These are phyloP conservation scores for Botryotinia globosa DNA, from an alignment of 2,329 filamentous ascomycete genomes.

Conservation along the genomic window DNA sequence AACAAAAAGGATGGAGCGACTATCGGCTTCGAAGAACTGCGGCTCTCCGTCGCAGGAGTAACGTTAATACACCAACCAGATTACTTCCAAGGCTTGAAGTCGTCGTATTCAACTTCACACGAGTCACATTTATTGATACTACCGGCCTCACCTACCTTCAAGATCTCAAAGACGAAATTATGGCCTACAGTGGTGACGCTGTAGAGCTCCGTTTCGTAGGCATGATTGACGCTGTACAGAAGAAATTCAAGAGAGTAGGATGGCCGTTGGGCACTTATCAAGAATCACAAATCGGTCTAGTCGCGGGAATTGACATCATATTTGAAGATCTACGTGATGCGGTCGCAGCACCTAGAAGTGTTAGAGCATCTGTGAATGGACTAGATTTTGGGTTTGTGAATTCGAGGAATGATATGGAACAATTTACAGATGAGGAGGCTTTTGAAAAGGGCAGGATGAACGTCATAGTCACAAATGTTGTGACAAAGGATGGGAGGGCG, in stretches of 20 bases:
- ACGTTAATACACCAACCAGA: conserved; percentile 17
- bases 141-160: conserved; percentile 23
- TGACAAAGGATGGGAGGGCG: conserved; percentile 13
- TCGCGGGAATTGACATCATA: conserved; percentile 1
- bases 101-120: conserved; percentile 26
- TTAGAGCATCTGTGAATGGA: conserved; percentile 12
- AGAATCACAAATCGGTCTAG: conserved; percentile 17
- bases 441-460: background rate
- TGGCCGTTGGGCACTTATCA: conserved; percentile 8
- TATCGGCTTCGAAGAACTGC: conserved; percentile 3
- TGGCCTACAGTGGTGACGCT: conserved; percentile 23
- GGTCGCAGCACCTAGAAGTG: background rate
- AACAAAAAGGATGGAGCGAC: background rate
- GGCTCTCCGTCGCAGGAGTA: background rate
- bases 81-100: conserved; percentile 22
- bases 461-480: conserved; percentile 13
- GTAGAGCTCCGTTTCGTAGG: conserved; percentile 30
- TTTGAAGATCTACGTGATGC: conserved; percentile 17
- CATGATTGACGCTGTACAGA: conserved; percentile 21
- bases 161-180: conserved; percentile 23
- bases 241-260: conserved; percentile 22
- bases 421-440: conserved; percentile 2
- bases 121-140: conserved; percentile 27
- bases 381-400: conserved; percentile 6
- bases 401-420: conserved; percentile 6